Conservation (phyloP, 306 rosid species). For the Canavalia ensiformis region DNA sequence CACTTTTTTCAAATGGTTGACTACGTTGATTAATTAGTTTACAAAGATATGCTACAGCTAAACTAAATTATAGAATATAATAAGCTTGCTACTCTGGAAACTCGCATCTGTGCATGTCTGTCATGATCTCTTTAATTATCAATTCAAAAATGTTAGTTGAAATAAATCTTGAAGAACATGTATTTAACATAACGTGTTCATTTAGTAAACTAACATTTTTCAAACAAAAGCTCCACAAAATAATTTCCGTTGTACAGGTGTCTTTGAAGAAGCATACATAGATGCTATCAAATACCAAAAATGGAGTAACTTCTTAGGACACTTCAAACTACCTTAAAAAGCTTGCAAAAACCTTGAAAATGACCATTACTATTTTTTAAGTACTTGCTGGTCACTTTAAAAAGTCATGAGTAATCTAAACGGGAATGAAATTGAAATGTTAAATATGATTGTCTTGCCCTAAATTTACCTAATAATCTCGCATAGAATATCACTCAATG, state of each 20-base stretch:
- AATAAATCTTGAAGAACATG: not conserved
- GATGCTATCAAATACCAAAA: constrained; percentile 14
- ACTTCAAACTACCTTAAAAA: not conserved
- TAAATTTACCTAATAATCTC: constrained; percentile 36
- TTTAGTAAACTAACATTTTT: too few relatives aligned
- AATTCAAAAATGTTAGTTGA: too few relatives aligned
- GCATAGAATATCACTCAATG: constrained; percentile 13
- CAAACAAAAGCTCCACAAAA: not conserved
- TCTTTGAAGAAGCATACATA: not conserved
- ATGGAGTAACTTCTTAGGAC: not conserved
- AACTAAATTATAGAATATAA: not conserved
- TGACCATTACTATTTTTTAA: constrained; percentile 17
- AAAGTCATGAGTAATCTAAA: constrained; percentile 18
- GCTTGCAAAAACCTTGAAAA: constrained; percentile 30
- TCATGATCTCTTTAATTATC: too few relatives aligned
- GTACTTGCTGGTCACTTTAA: not conserved
- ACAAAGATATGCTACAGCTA: not conserved
- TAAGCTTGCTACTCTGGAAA: not conserved
- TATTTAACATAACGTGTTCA: too few relatives aligned
- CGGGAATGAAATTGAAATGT: constrained; percentile 10
- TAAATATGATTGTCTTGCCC: constrained; percentile 31
- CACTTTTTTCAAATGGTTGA: not conserved
- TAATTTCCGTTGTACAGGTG: not conserved
- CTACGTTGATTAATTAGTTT: not conserved
- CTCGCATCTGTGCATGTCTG: not conserved